These are phyloP conservation scores for Talaromyces sp. DNA, from an alignment of 2,329 filamentous ascomycete species.

Conservation along the genomic window DNA sequence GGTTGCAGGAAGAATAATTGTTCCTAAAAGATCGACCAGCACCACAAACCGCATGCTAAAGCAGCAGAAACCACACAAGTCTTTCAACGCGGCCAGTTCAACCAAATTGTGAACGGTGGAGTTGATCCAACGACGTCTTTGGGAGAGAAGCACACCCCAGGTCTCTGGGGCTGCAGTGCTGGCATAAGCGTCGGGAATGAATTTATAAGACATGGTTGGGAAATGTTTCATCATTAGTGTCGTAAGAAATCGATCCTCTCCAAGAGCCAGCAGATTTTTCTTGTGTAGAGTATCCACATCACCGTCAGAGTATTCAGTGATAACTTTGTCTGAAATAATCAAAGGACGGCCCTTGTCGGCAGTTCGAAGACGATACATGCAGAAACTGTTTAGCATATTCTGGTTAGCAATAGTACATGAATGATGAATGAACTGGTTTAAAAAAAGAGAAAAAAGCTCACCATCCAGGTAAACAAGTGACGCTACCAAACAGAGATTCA, in stretches of 20 bases:
- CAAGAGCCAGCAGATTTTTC: slow-evolving; percentile 87
- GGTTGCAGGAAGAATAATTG: slow-evolving; percentile 84
- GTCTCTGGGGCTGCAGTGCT: slow-evolving; percentile 90
- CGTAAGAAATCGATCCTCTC: slow-evolving; percentile 94
- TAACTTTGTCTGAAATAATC: slow-evolving; percentile 84
- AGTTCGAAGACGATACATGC: slow-evolving; percentile 95
- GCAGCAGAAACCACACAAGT: slow-evolving; percentile 97
- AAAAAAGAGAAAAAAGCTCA: slow-evolving; percentile 61
- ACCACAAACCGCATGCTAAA: slow-evolving; percentile 98
- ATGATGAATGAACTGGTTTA: neutral
- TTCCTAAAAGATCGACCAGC: slow-evolving; percentile 88
- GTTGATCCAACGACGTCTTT: slow-evolving; percentile 98
- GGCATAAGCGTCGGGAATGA: slow-evolving; percentile 86
- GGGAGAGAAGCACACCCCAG: slow-evolving; percentile 92
- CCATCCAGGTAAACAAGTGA: slow-evolving; percentile 98
- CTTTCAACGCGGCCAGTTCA: slow-evolving; percentile 82
- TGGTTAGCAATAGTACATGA: slow-evolving; percentile 28
- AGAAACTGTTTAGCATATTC: slow-evolving; percentile 65
- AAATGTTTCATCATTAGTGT: slow-evolving; percentile 99
- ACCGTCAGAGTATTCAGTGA: slow-evolving; percentile 82
- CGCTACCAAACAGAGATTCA: slow-evolving; percentile 93
- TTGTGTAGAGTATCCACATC: slow-evolving; percentile 91
- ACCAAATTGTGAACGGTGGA: slow-evolving; percentile 95
- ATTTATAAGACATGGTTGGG: slow-evolving; percentile 93
- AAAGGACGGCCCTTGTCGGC: slow-evolving; percentile 90